These are phyloP conservation scores for Drosera spatulata DNA, from an alignment of 179 eudicot species.

Conservation along the genomic window DNA sequence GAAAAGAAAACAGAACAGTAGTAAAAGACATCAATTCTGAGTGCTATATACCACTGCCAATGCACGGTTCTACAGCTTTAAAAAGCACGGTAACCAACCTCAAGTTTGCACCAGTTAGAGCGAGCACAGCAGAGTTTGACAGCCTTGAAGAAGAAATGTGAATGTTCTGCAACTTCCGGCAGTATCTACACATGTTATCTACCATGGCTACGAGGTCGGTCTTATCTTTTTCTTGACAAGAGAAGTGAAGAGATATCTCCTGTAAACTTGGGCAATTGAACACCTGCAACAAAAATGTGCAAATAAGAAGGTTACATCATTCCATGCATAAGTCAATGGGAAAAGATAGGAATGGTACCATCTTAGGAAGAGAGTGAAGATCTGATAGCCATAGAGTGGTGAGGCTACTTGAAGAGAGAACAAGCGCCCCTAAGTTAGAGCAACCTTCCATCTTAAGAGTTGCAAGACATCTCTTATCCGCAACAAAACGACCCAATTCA, in stretches of 20 bases:
- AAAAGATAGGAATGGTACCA: slow-evolving; percentile 31
- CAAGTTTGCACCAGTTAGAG: slow-evolving; percentile 68
- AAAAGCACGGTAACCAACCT: slow-evolving; percentile 32
- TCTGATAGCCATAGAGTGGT: slow-evolving; percentile 85
- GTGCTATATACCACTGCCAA: background rate
- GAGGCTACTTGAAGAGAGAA: slow-evolving; percentile 57
- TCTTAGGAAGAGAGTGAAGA: slow-evolving; percentile 76
- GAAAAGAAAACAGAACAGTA: too few relatives aligned
- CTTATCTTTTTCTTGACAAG: slow-evolving; percentile 57
- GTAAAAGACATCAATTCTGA: too few relatives aligned
- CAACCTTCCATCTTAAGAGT: slow-evolving; percentile 94
- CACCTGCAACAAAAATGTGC: slow-evolving; percentile 27
- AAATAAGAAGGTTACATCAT: slow-evolving; percentile 1
- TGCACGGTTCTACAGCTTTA: background rate
- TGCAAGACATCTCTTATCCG: slow-evolving; percentile 67
- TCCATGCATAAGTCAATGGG: background rate
- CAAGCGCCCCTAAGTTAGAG: slow-evolving; percentile 53
- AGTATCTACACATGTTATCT: slow-evolving; percentile 67
- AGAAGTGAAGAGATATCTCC: slow-evolving; percentile 76
- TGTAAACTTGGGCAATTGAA: slow-evolving; percentile 70
- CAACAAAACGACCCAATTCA: slow-evolving; percentile 84
- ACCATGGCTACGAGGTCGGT: slow-evolving; percentile 61
- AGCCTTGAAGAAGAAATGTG: slow-evolving; percentile 70
- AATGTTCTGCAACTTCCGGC: slow-evolving; percentile 70
- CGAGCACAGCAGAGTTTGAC: slow-evolving; percentile 70